Percentiles rank a stretch among this genome's conserved stretches.
Conservation (phyloP, 129 eudicot species). For the Artemisia argyi region DNA sequence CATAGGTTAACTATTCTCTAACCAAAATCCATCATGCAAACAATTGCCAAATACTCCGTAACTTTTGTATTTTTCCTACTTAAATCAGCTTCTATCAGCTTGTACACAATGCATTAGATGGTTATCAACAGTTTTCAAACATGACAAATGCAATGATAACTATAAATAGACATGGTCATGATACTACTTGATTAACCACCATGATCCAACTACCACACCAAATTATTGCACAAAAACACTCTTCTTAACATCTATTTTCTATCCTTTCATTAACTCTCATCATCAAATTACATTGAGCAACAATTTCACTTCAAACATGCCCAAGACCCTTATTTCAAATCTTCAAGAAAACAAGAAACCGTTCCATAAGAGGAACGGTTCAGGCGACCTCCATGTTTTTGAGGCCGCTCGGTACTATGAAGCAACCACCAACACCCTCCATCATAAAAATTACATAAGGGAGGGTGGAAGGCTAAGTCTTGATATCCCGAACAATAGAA, state of each 20-base stretch:
- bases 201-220: conserved; percentile 32
- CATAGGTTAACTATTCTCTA: conserved; percentile 34
- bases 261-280: background rate
- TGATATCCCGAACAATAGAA: conserved; percentile 53
- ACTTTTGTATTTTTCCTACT: conserved; percentile 14
- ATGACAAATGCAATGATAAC: conserved; percentile 31
- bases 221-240: conserved; percentile 23
- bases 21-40: conserved; percentile 30
- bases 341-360: conserved; percentile 49
- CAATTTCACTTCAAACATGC: conserved; percentile 36
- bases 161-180: conserved; percentile 35
- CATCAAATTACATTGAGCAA: conserved; percentile 5
- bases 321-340: conserved; percentile 11
- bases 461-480: conserved; percentile 65
- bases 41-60: conserved; percentile 22
- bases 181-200: conserved; percentile 26
- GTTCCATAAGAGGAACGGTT: conserved; percentile 48
- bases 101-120: conserved; percentile 16
- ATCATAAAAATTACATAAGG: conserved; percentile 30
- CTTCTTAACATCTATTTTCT: conserved; percentile 22
- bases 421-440: conserved; percentile 23
- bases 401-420: conserved; percentile 78
- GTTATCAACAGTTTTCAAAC: conserved; percentile 1
- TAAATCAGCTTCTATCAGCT: background rate
- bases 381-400: conserved; percentile 76